A percentile compares a stretch with the other conserved stretches of the same genome.
These are phyloP conservation scores for Carex littledalei DNA, from an alignment of 176 grass and related monocot genomes.

Conservation along the genomic window DNA sequence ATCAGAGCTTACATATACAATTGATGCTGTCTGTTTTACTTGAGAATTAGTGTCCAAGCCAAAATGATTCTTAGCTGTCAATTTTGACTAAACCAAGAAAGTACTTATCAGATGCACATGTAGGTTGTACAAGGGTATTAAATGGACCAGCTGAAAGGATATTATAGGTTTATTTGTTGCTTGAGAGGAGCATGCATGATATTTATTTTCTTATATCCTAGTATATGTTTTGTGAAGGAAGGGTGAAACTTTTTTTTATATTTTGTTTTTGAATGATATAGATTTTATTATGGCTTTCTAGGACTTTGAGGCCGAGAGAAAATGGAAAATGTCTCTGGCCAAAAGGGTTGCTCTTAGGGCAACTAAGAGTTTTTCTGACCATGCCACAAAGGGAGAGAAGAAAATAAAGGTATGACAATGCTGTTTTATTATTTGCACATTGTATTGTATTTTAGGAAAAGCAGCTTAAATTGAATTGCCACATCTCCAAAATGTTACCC, in stretches of 20 bases:
- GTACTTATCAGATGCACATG: background rate
- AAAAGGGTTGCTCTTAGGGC: slow-evolving; percentile 84
- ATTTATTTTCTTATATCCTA: background rate
- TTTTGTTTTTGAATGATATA: slow-evolving; percentile 20
- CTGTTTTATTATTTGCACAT: background rate
- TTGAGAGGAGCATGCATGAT: background rate
- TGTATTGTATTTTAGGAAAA: slow-evolving; percentile 11
- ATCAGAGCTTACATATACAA: background rate
- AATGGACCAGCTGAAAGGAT: background rate
- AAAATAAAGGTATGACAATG: slow-evolving; percentile 65
- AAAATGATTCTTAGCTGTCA: background rate
- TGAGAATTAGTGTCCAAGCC: background rate
- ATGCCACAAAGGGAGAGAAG: slow-evolving; percentile 78
- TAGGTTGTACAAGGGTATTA: background rate
- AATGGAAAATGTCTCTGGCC: slow-evolving; percentile 92
- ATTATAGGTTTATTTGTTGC: background rate
- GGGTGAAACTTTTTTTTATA: background rate
- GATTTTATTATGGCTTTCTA: slow-evolving; percentile 12
- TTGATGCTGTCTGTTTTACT: background rate
- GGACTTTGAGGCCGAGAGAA: slow-evolving; percentile 99
- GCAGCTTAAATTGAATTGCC: background rate
- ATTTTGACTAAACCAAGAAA: background rate
- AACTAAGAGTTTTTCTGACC: slow-evolving; percentile 68
- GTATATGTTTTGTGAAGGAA: background rate
- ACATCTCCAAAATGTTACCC: background rate